Evolutionary conservation across 352 stramenopile species (phyloP).

Genomic region (Phytophthora crassamura): DNA sequence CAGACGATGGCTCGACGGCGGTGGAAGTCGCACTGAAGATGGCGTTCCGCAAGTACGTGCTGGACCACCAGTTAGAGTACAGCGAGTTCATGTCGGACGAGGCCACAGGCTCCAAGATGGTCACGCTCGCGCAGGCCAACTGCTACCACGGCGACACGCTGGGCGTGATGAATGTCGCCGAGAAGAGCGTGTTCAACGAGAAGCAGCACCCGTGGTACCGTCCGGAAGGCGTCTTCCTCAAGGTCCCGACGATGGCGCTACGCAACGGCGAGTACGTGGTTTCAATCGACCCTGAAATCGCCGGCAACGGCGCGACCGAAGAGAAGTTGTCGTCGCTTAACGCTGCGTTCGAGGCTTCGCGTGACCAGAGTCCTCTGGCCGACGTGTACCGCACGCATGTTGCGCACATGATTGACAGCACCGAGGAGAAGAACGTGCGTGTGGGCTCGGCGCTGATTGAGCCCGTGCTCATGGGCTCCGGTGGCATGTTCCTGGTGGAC

Average conservation of each 20-base stretch:
- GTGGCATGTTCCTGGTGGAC: conserved; percentile 92
- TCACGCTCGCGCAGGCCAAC: conserved; percentile 87
- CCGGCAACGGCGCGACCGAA: conserved; percentile 25
- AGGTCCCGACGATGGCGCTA: conserved; percentile 77
- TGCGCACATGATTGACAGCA: conserved; percentile 53
- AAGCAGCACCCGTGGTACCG: conserved; percentile 94
- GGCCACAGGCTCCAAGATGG: conserved; percentile 54
- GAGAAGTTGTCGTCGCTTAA: conserved; percentile 56
- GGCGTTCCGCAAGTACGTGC: conserved; percentile 87
- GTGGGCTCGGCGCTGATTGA: conserved; percentile 90
- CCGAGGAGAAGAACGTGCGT: conserved; percentile 37
- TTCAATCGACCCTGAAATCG: conserved; percentile 58
- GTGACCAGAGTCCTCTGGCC: conserved; percentile 45
- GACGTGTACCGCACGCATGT: conserved; percentile 76
- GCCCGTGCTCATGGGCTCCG: conserved; percentile 89
- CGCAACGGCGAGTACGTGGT: conserved; percentile 68
- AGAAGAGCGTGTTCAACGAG: conserved; percentile 92
- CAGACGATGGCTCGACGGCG: conserved; percentile 91
- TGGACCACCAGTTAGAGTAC: conserved; percentile 75
- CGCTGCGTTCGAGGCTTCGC: conserved; percentile 59
- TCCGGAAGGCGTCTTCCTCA: conserved; percentile 81
- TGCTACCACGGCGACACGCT: conserved; percentile 94
- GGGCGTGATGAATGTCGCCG: conserved; percentile 91
- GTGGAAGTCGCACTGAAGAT: conserved; percentile 94
- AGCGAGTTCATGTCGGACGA: conserved; percentile 41